Evolutionary conservation across 257 asterid species (phyloP).

Genomic region (Solanum sejunctum): DNA sequence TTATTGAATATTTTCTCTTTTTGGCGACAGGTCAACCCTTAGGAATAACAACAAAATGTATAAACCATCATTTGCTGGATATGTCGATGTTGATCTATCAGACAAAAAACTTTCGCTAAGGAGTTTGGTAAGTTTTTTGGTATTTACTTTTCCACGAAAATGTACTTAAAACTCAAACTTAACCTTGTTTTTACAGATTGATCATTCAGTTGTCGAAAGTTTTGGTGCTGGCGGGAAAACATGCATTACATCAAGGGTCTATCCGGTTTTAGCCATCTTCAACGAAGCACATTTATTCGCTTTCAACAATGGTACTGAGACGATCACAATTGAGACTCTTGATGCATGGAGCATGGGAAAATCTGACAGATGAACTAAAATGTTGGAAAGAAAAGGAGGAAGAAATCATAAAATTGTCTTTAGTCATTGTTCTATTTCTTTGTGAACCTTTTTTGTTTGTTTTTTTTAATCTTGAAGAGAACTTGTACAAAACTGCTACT

Average conservation of each 20-base stretch:
- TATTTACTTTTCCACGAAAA: not conserved
- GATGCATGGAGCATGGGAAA: not conserved
- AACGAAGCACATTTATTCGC: not conserved
- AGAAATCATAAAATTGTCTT: not conserved
- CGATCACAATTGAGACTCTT: not conserved
- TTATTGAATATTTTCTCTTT: too few species aligned
- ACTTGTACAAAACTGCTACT: not conserved
- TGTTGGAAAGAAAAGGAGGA: not conserved
- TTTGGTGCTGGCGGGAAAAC: not conserved
- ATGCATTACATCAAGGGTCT: not conserved
- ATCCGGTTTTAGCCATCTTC: not conserved
- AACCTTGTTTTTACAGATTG: not conserved
- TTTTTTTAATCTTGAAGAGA: not conserved
- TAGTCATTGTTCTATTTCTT: not conserved
- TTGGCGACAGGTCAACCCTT: not conserved
- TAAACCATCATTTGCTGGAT: conserved; percentile 56
- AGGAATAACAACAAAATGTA: not conserved
- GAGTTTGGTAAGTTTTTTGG: conserved; percentile 31
- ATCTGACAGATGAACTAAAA: not conserved
- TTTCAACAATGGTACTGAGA: not conserved
- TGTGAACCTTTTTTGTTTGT: not conserved
- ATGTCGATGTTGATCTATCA: conserved; percentile 37
- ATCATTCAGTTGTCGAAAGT: not conserved
- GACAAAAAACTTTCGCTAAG: conserved; percentile 49
- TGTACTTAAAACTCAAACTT: not conserved